Percentiles rank a stretch among this genome's conserved stretches.
phyloP scores from a whole-genome alignment of 208 protist species.

The Phytomonas sp. region DNA sequence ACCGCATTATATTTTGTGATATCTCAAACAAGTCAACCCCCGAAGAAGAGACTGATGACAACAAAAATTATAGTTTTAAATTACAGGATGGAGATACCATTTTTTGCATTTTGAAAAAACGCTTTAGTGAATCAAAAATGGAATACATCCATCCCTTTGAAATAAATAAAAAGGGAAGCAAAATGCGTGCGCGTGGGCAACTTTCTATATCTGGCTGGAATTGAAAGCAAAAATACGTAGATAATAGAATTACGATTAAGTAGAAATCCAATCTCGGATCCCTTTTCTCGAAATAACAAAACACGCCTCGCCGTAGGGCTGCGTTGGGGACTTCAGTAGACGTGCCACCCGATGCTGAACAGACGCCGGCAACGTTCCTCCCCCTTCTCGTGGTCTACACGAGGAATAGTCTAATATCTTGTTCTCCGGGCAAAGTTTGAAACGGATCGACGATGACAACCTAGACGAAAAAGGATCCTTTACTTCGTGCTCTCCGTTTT shows the following conservation, averaged over 20 bases:
- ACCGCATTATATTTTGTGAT: too few species aligned
- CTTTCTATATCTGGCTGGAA: not conserved
- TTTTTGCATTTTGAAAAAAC: too few species aligned
- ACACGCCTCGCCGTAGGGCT: conserved; percentile 37
- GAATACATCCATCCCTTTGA: too few species aligned
- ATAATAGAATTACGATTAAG: not conserved
- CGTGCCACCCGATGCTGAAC: conserved; percentile 68
- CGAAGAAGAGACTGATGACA: too few species aligned
- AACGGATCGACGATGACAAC: not conserved
- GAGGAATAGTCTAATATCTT: conserved; percentile 10
- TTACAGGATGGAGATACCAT: too few species aligned
- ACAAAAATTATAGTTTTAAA: too few species aligned
- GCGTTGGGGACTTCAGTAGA: conserved; percentile 36
- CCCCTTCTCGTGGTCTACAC: too few species aligned
- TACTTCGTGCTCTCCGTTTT: too few species aligned
- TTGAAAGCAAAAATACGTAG: not conserved
- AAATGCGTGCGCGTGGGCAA: not conserved
- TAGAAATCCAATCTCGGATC: conserved; percentile 35
- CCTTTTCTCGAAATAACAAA: conserved; percentile 62
- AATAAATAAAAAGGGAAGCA: not conserved
- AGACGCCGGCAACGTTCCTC: not conserved
- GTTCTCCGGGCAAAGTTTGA: conserved; percentile 19
- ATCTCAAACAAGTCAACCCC: too few species aligned
- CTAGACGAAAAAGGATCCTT: too few species aligned
- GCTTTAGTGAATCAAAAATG: too few species aligned